Evolutionary conservation across 345 rosid genomes (phyloP), one percentile per base, ranked within the genome.

Genomic region (Rhodomyrtus tomentosa): DNA sequence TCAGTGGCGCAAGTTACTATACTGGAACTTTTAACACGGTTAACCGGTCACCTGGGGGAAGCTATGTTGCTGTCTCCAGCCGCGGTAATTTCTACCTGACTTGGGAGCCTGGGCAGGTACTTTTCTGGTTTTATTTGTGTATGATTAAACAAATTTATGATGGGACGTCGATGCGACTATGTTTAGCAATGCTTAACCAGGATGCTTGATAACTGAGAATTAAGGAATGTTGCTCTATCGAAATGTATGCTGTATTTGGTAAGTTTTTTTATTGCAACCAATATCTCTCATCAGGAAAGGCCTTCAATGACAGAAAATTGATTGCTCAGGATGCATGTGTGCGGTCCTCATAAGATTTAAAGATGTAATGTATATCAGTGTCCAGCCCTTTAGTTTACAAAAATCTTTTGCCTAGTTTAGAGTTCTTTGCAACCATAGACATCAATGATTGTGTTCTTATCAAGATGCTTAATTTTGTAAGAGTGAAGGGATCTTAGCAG

Each of bases 91-190:
- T 96, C 92, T 95, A 93, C 84, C 89, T 95, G 83, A 96, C 99
- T 62, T 96, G 99, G 99, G 94, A 96, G 87, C 98, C 99, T 85
- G 98, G 99, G 62, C 99, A 96, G 95, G 98, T 94, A 85, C 79
- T 68, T 68, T 68, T 36, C 79, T 20, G 45, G 40, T 36, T 68
- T 36, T 68, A 25, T 68, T 68, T 20, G 25, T 36, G 76, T 68
- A 21, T 68, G 45, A 68, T 7, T 22, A 20, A 25, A 21, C 45
- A 20, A 36, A 68, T 68, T 68, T 68, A 68, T 0, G 14, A 18
- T 68, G 45, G 79, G 1, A 20, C 20, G 45, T 68, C 25, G 9
- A 68, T 18, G 45, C 36, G 45, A 62, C 74, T 29, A 29, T 62
- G 7, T 16, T 16, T 62, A 62, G 74, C 74, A 29, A 62, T 62